These are phyloP conservation scores for Zasmidium citrigriseum DNA, from an alignment of 2,329 filamentous ascomycete species.

Conservation along the genomic window DNA sequence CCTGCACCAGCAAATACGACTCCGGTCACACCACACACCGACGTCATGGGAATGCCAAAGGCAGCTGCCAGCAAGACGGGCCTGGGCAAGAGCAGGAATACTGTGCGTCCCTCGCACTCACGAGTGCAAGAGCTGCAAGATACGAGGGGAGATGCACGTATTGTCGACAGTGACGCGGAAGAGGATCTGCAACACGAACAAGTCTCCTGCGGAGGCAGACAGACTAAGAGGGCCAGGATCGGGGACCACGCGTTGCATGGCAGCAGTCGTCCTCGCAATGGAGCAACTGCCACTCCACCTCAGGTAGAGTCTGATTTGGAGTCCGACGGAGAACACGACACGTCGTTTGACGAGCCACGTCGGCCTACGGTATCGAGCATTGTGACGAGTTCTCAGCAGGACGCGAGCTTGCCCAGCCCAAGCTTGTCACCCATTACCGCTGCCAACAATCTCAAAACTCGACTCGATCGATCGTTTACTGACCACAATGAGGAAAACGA, in stretches of 20 bases:
- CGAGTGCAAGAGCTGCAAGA: slow-evolving; percentile 31
- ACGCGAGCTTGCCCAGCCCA: slow-evolving; percentile 91
- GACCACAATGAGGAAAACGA: slow-evolving; percentile 35
- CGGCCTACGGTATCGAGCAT: slow-evolving; percentile 50
- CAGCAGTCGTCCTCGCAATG: background rate
- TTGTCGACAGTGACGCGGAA: slow-evolving; percentile 27
- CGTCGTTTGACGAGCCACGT: slow-evolving; percentile 8
- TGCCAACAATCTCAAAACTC: slow-evolving; percentile 60
- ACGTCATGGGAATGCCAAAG: slow-evolving; percentile 26
- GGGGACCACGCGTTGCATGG: slow-evolving; percentile 4
- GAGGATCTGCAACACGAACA: slow-evolving; percentile 22
- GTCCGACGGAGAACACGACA: slow-evolving; percentile 41
- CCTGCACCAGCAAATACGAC: slow-evolving; percentile 20
- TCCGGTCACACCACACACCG: slow-evolving; percentile 38
- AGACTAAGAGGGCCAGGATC: slow-evolving; percentile 20
- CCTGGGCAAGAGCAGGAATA: slow-evolving; percentile 19
- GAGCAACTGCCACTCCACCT: slow-evolving; percentile 66
- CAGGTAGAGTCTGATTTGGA: slow-evolving; percentile 72
- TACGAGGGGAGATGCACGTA: slow-evolving; percentile 29
- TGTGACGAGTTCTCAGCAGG: slow-evolving; percentile 73
- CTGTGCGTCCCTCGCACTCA: slow-evolving; percentile 23
- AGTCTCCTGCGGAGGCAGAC: background rate
- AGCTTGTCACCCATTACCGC: slow-evolving; percentile 88
- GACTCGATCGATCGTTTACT: slow-evolving; percentile 36
- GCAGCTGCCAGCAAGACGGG: slow-evolving; percentile 19